Conservation (phyloP, 1,139 yeast genomes). For the Sugiyamaella japonica region DNA sequence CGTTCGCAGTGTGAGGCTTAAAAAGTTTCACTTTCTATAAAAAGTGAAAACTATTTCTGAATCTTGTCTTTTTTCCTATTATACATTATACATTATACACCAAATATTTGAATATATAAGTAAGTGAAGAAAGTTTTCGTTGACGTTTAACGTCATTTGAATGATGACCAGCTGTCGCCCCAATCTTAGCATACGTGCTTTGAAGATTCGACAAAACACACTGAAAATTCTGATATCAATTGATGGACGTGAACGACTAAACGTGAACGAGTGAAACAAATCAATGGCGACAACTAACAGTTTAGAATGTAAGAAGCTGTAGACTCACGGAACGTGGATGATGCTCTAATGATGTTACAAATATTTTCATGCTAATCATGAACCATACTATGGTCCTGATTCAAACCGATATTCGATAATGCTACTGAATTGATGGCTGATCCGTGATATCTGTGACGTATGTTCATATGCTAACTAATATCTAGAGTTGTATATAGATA, state of each 20-base stretch:
- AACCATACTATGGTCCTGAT: conserved; percentile 17
- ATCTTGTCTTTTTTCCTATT: not conserved
- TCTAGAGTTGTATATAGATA: too few species aligned
- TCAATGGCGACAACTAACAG: conserved; percentile 12
- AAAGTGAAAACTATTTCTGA: not conserved
- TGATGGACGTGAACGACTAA: not conserved
- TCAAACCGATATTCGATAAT: conserved; percentile 17
- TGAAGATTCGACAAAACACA: conserved; percentile 53
- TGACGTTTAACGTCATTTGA: not conserved
- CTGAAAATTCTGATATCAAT: conserved; percentile 26
- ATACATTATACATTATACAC: not conserved
- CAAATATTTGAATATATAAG: too few species aligned
- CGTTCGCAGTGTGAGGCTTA: conserved; percentile 6
- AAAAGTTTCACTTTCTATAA: conserved; percentile 3
- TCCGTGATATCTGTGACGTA: too few species aligned
- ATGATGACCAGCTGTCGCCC: conserved; percentile 62
- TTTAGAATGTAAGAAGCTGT: conserved; percentile 7
- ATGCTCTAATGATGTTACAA: conserved; percentile 22
- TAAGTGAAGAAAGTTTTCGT: too few species aligned
- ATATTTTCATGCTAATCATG: conserved; percentile 38
- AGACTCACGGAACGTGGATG: too few species aligned
- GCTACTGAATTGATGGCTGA: conserved; percentile 12
- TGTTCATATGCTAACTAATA: too few species aligned
- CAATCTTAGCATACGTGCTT: conserved; percentile 50
- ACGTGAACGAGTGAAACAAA: not conserved